Base-by-base conservation (phyloP, 805 yeast genomes). In the Metschnikowia matae region DNA sequence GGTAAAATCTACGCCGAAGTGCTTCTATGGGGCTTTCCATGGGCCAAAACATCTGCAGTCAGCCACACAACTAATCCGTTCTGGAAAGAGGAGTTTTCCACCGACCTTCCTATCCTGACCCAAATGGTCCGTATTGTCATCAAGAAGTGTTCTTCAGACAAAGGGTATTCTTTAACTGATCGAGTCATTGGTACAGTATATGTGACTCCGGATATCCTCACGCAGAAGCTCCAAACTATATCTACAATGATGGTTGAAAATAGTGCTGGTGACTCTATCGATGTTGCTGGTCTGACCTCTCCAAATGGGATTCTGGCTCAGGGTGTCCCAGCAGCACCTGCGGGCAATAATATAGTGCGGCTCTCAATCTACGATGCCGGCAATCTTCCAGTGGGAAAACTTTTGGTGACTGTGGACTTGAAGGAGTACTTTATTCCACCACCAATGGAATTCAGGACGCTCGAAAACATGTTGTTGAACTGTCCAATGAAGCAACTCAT, bases 61-160 rank as follows among this genome's bases (percentile, higher is more conserved):
- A 69, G 73, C 35, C 70, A 77, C 42, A 57, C 65, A 0, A 47
- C 49, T 2, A 75, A 76, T 48, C 91, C 96, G 1, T 88, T 88
- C 62, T 91, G 96, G 94, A 81, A 90, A 61, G 96, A 91, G 60
- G 80, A 75, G 41, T 86, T 87, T 61, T 68, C 77, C 1, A 69
- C 86, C n/a, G 80, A 83, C 46, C 69, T 84, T 39, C 85, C 87
- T 0, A 70, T 79, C 6, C 69, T 75, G 41, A 81, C 83, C 2
- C 80, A 75, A 59, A 74, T 72, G 62, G 72, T 82, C 55, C 80
- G 71, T 55, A 74, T 81, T 14, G 66, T 71, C 44, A 71, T 81
- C 49, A 83, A 71, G 58, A 66, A 64, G 40, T 62, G 70, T 45
- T 44, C 62, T 5, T 48, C 52, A 23, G 64, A 53, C n/a, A 52